Base-by-base conservation (phyloP, 352 stramenopile genomes). In the Saprolegnia diclina region DNA sequence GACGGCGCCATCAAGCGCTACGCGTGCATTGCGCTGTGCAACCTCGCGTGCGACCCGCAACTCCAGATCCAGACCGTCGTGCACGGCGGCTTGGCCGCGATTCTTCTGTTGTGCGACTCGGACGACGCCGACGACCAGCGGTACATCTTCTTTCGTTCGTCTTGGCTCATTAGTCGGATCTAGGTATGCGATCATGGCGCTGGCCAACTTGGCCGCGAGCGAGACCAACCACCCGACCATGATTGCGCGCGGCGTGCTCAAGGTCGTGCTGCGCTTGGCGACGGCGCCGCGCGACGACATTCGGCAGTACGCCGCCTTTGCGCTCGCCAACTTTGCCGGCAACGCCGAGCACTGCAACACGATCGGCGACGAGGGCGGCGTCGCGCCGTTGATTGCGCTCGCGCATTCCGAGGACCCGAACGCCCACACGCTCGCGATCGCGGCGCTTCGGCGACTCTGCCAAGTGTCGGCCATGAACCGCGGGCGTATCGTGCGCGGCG, bases 1-100 rank as follows among this genome's bases (percentile, higher is more conserved):
- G 89, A 97, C 66, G 72, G 86, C 1, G 81, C 82, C 38, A 81
- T 90, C 11, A 81, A 86, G 35, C 84, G 87, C 63, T 98, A 98
- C 73, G 93, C 91, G n/a, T 95, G 89, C 72, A 97, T 98, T 72
- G 94, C 88, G 16, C 76, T 99, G 40, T 97, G 93, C 71, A 98
- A 99, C 76, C 83, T 98, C 71, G 91, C 91, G 21, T 97, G 92
- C 67, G 87, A 96, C 64, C 69, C 82, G 52, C 72, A 88, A 45
- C 90, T 95, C 19, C 96, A 98, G 76, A 90, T 90, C 0, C 88
- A 96, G 63, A 87, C 98, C 46, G 77, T 98, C 14, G 89, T 98
- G 9, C 95, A 98, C 68, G 95, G 94, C 5, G 94, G 91, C 6
- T 77, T 98, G 16, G 78, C 81, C 0, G 74, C 91, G 24, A 88